Base-by-base conservation (phyloP, 805 yeast species). In the Hagleromyces aurorensis region DNA sequence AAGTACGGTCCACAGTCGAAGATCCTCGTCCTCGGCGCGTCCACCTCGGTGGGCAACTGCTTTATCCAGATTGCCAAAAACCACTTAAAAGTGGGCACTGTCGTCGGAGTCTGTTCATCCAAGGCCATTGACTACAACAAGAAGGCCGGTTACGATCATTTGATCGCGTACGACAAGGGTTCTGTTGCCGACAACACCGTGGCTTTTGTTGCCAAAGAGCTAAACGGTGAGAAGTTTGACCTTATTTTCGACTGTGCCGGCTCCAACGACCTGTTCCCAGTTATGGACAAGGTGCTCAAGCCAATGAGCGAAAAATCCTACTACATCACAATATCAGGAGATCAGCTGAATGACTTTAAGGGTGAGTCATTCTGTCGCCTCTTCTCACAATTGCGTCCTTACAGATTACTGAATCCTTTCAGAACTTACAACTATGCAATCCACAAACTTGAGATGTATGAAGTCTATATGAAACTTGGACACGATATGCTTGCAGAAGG, bases 21-120 rank as follows among this genome's bases (percentile, higher is more conserved):
- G 34, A 70, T 79, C 4, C 61, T 81, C 27, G 65, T 83, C 13
- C 58, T 80, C 25, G 94, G 94, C 21, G 89, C 80, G 15, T 76
- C 81, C 6, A 75, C 93, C 1, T 57, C 77, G 9, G 86, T 79
- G 10, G 86, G 87, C 13, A 49, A 65, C 16, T 65, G 62, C 36
- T 62, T 67, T 3, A 59, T 72, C 19, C 82, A 76, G 50, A 50
- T 80, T 22, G 72, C 78, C 7, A 76, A 70, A 50, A 51, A 65
- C 21, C 49, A 56, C 26, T 61, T 61, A 32, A 55, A 63, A 2
- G 71, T 73, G 6, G 56, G 57, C 15, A 64, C 65, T 8, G 69
- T 83, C 13, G 76, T 71, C 4, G 75, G 71, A 14, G 64, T 75
- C 3, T 70, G 78, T 47, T 73, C 79, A 3, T 52, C 66, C 0